Evolutionary conservation across 306 rosid genomes (phyloP).

Genomic region (Medicago ruthenica): DNA sequence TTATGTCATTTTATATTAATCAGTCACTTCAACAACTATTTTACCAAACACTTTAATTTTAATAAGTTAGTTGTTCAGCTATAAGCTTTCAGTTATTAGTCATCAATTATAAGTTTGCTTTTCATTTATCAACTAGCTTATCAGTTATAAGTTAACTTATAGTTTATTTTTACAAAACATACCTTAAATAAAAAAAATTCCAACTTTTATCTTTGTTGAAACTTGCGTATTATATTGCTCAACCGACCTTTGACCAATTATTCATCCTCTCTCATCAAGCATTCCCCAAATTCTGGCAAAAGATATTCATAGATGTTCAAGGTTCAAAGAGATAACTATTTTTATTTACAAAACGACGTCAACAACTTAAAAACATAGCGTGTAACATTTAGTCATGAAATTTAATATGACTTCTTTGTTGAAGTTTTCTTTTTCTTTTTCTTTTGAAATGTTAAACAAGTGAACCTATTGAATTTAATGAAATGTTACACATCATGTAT

Average conservation of each 20-base stretch:
- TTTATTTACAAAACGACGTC: conserved; percentile 28
- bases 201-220: conserved; percentile 25
- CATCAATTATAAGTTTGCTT: no score
- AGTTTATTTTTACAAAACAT: no score
- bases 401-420: neutral
- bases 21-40: no score
- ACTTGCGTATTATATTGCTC: conserved; percentile 33
- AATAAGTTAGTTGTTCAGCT: no score
- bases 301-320: neutral
- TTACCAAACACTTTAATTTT: no score
- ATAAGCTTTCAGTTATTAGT: no score
- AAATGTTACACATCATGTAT: neutral
- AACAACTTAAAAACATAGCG: conserved; percentile 30
- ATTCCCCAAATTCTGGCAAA: conserved; percentile 42
- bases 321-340: conserved; percentile 32
- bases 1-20: no score
- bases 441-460: neutral
- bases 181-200: neutral
- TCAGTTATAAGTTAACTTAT: no score
- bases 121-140: no score
- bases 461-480: neutral
- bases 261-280: conserved; percentile 46
- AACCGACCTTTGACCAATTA: conserved; percentile 52
- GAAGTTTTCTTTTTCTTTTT: neutral
- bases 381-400: neutral